A percentile compares a stretch with the other conserved stretches of the same genome.
These are phyloP conservation scores for Chytriomyces hyalinus DNA, from an alignment of 192 early-diverging fungal genomes.

Conservation along the genomic window DNA sequence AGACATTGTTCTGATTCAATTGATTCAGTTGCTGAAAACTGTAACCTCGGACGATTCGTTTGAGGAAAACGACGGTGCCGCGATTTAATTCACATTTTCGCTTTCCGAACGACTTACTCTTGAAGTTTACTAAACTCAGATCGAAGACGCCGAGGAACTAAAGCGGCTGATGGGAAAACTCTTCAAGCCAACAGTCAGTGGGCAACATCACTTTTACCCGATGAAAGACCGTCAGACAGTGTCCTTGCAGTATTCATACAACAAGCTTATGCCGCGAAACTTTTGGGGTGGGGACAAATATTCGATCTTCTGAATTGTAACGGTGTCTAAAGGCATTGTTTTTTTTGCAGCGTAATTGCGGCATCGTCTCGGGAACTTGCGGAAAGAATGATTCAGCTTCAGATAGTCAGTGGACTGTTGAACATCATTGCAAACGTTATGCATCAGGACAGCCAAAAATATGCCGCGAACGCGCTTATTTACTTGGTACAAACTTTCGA, in stretches of 20 bases:
- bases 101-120: not conserved
- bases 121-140: conserved; percentile 27
- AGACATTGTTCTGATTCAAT: conserved; percentile 55
- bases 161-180: conserved; percentile 43
- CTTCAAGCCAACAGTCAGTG: conserved; percentile 41
- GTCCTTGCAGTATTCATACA: conserved; percentile 59
- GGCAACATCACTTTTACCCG: conserved; percentile 39
- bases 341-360: conserved; percentile 53
- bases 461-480: conserved; percentile 57
- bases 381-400: conserved; percentile 58
- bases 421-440: conserved; percentile 60
- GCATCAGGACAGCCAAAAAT: conserved; percentile 65
- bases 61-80: conserved; percentile 40
- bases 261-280: conserved; percentile 65
- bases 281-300: conserved; percentile 53
- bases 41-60: conserved; percentile 43
- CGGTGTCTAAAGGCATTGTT: not conserved
- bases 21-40: conserved; percentile 56
- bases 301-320: conserved; percentile 17
- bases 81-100: not conserved
- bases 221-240: conserved; percentile 48
- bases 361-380: conserved; percentile 53
- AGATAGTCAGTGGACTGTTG: conserved; percentile 61
- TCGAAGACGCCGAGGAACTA: conserved; percentile 42
- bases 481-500: conserved; percentile 54